phyloP scores from a whole-genome alignment of 208 protist species.

The Porcisia deanei region DNA sequence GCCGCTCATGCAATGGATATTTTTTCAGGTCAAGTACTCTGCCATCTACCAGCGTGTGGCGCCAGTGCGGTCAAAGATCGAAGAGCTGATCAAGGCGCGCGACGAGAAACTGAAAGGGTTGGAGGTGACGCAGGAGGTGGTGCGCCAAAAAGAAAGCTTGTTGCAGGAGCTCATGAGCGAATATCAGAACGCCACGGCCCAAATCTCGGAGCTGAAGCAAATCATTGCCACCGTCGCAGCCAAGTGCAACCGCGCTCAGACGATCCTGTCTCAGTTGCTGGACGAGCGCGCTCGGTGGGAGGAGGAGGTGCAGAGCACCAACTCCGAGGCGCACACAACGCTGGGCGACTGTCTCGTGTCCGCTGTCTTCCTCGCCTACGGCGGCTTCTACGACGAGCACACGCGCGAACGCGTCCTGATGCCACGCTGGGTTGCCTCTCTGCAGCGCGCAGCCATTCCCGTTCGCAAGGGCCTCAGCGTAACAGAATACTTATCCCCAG shows the following conservation, averaged over 20 bases:
- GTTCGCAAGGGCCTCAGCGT: conserved; percentile 68
- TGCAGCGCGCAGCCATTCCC: conserved; percentile 67
- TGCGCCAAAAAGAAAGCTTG: conserved; percentile 85
- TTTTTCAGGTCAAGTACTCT: conserved; percentile 95
- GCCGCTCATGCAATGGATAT: conserved; percentile 97
- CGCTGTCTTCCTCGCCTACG: conserved; percentile 97
- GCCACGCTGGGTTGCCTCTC: conserved; percentile 81
- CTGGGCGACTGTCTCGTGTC: conserved; percentile 96
- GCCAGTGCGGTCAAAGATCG: conserved; percentile 95
- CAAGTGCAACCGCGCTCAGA: conserved; percentile 93
- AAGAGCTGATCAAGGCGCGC: conserved; percentile 79
- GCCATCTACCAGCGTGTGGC: conserved; percentile 91
- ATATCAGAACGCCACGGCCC: conserved; percentile 94
- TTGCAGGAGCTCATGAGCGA: conserved; percentile 92
- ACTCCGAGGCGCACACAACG: conserved; percentile 87
- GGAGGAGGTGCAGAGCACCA: conserved; percentile 85
- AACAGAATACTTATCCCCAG: conserved; percentile 93
- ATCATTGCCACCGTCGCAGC: conserved; percentile 79
- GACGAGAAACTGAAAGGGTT: conserved; percentile 59
- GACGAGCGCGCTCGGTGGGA: conserved; percentile 96
- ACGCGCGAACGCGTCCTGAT: conserved; percentile 86
- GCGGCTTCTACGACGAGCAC: conserved; percentile 98
- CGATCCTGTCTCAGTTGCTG: conserved; percentile 91
- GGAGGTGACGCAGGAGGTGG: conserved; percentile 66
- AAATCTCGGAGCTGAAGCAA: conserved; percentile 92